These are phyloP conservation scores for Violaceomyces palustris DNA, from an alignment of 1,284 basidiomycete species.

Conservation along the genomic window DNA sequence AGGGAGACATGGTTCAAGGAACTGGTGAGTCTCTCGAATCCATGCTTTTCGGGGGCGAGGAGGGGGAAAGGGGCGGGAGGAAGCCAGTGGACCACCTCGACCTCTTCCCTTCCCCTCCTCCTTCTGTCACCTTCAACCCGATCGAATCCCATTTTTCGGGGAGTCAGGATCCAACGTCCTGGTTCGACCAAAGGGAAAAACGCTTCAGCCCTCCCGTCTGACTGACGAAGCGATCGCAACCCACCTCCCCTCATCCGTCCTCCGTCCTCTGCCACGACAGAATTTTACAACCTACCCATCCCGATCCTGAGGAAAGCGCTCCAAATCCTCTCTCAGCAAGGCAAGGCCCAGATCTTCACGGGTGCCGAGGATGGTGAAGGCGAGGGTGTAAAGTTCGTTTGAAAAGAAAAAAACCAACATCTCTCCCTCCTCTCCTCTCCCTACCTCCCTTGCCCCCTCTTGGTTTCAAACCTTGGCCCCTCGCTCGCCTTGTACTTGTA, in stretches of 20 bases:
- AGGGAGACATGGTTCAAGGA: constrained; percentile 55
- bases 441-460: not conserved
- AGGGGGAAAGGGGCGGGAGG: too few relatives aligned
- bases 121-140: too few relatives aligned
- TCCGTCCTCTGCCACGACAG: constrained; percentile 40
- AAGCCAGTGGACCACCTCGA: too few relatives aligned
- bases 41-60: too few relatives aligned
- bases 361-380: constrained; percentile 53
- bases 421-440: not conserved
- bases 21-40: constrained; percentile 9
- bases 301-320: constrained; percentile 55
- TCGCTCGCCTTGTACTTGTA: too few relatives aligned
- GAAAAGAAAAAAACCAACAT: not conserved
- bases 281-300: constrained; percentile 56
- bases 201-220: not conserved
- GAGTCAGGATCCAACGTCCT: too few relatives aligned
- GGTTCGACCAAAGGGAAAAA: not conserved
- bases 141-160: too few relatives aligned
- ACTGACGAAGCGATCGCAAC: not conserved
- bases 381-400: constrained; percentile 58
- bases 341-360: constrained; percentile 57
- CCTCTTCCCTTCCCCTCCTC: too few relatives aligned
- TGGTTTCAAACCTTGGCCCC: too few relatives aligned
- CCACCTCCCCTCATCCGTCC: not conserved
- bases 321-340: constrained; percentile 56